Base-by-base conservation (phyloP, 106 monocot genomes). In the Hemerocallis citrina region DNA sequence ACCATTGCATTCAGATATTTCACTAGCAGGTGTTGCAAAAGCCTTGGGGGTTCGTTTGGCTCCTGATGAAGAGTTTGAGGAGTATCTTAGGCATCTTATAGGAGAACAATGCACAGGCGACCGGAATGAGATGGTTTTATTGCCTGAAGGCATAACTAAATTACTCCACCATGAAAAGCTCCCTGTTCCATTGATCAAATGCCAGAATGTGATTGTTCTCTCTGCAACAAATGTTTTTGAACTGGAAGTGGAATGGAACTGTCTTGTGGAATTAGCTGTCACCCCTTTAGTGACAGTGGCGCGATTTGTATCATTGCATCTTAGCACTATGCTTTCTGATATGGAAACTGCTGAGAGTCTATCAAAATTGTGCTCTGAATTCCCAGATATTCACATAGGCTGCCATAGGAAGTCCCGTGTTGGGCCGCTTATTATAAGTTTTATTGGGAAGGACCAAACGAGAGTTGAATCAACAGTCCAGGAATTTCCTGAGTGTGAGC, bases 11-110 rank as follows among this genome's bases (percentile, higher is more conserved):
- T 98, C 98, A 55, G 98, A 98, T 82, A 77, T 92, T 75, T 85
- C 88, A 59, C 62, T 98, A 49, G 91, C 88, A 50, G 85, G 98
- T 59, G 85, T 98, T 41, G 98, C 92, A 54, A 98, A 98, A 79
- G 84, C 98, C 31, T 98, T 92, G 73, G 88, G 92, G 61, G 92
- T 88, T 72, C 92, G 98, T 59, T 63, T 92, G 85, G 98, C 98
- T 51, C 92, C 98, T 50, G 92, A 98, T 88, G 88, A 92, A 85
- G 98, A 98, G 74, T 92, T 92, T 77, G 98, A 98, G 51, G 98
- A 98, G 55, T 80, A 88, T 63, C 92, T 98, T 24, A 67, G 75
- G 58, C 69, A 85, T 77, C 65, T 85, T 58, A 75, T 88, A 49
- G 84, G 95, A 62, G 66, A 80, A 3, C 69, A 88, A 8, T 85